phyloP scores from a whole-genome alignment of 169 alveolate genomes.

The Eimeria praecox region DNA sequence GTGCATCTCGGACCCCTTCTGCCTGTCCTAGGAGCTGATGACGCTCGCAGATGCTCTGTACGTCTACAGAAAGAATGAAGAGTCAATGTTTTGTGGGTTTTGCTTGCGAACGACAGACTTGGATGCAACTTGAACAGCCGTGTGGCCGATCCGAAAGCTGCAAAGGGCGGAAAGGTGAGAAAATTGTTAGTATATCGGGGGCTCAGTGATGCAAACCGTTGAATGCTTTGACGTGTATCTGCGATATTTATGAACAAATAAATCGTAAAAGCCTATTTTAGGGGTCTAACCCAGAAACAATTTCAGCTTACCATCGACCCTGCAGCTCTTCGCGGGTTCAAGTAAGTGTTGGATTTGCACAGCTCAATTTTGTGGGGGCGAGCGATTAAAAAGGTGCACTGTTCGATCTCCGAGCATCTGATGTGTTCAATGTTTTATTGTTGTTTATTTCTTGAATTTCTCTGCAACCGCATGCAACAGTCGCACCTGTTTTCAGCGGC shows the following conservation, averaged over 20 bases:
- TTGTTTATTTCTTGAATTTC: neutral
- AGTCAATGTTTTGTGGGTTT: no score
- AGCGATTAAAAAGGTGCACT: constrained; percentile 51
- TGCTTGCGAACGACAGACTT: no score
- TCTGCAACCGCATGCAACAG: neutral
- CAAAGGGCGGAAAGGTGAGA: neutral
- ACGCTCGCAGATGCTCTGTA: constrained; percentile 60
- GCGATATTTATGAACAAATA: neutral
- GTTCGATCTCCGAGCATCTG: constrained; percentile 45
- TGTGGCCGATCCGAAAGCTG: constrained; percentile 68
- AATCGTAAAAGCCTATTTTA: neutral
- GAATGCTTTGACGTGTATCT: constrained; percentile 59
- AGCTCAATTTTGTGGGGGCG: constrained; percentile 37
- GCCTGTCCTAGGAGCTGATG: constrained; percentile 8
- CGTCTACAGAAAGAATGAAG: neutral
- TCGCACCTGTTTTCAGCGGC: constrained; percentile 69
- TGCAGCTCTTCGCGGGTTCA: constrained; percentile 20
- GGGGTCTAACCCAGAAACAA: neutral
- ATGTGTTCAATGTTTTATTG: neutral
- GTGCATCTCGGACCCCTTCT: constrained; percentile 46
- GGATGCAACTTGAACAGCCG: constrained; percentile 52
- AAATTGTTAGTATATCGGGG: neutral
- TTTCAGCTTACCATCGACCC: constrained; percentile 23
- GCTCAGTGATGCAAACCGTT: constrained; percentile 24
- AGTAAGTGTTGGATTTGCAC: constrained; percentile 15